Evolutionary conservation across 306 rosid genomes (phyloP).

Genomic region (Sicyos baderoa): DNA sequence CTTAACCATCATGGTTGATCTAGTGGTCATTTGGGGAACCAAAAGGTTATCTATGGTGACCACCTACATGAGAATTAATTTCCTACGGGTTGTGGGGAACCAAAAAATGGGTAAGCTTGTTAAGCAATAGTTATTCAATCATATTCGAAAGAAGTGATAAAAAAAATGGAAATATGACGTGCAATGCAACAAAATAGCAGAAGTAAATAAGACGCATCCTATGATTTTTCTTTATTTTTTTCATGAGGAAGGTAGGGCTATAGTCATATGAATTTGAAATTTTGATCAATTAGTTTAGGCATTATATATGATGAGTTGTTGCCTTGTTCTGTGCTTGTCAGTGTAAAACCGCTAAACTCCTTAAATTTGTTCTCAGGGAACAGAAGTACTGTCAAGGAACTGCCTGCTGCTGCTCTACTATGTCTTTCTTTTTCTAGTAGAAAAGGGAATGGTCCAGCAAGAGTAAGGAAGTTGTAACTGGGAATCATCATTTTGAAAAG

Average conservation of each 20-base stretch:
- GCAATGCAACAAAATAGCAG: not conserved
- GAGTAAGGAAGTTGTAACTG: slow-evolving; percentile 38
- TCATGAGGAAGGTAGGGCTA: not conserved
- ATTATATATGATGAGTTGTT: not conserved
- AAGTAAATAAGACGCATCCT: not conserved
- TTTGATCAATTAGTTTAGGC: not conserved
- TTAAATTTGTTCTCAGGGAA: slow-evolving; percentile 43
- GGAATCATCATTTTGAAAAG: slow-evolving; percentile 21
- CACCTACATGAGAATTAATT: too few species aligned
- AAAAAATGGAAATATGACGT: not conserved
- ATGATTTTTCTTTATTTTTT: not conserved
- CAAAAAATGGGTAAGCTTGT: not conserved
- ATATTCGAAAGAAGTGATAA: not conserved
- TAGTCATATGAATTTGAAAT: not conserved
- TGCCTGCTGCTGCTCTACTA: slow-evolving; percentile 81
- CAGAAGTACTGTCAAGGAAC: slow-evolving; percentile 42
- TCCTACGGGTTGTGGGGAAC: too few species aligned
- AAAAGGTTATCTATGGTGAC: too few species aligned
- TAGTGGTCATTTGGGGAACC: too few species aligned
- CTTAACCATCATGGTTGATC: too few species aligned
- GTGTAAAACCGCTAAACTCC: not conserved
- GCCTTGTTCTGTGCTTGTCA: not conserved
- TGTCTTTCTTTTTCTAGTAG: slow-evolving; percentile 66
- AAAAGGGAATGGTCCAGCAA: slow-evolving; percentile 42
- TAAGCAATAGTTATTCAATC: not conserved